Conservation (phyloP, 2,329 filamentous ascomycete species). For the Xylaria sp. region DNA sequence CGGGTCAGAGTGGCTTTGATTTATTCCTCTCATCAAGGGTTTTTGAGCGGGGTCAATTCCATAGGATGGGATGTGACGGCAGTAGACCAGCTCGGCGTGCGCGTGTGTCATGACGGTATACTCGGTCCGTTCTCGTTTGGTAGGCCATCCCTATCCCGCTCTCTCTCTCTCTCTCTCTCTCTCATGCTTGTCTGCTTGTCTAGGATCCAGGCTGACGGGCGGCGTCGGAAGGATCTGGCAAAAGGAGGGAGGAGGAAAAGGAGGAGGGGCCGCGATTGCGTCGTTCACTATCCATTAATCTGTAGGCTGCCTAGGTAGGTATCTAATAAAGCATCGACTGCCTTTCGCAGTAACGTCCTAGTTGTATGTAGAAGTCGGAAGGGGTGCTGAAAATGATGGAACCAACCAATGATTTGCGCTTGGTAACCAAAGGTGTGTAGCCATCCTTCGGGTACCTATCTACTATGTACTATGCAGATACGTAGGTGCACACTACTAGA, state of each 20-base stretch:
- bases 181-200: background rate
- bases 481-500: constrained; percentile 24
- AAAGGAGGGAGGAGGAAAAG: too few relatives aligned
- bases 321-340: too few relatives aligned
- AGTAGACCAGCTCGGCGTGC: constrained; percentile 9
- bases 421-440: constrained; percentile 26
- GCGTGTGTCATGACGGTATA: constrained; percentile 6
- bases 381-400: constrained; percentile 18
- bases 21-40: constrained; percentile 13
- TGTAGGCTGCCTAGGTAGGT: too few relatives aligned
- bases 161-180: too few relatives aligned
- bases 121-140: background rate
- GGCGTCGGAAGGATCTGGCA: background rate
- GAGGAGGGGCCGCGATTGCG: background rate
- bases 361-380: too few relatives aligned
- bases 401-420: constrained; percentile 25
- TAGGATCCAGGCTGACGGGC: background rate
- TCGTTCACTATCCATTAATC: background rate
- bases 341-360: too few relatives aligned
- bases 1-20: constrained; percentile 17
- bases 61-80: constrained; percentile 2
- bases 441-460: constrained; percentile 20
- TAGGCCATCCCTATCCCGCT: background rate
- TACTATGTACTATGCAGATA: too few relatives aligned
- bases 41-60: constrained; percentile 10